Evolutionary conservation across 2,329 filamentous ascomycete genomes (phyloP).

Genomic region (Botryotinia globosa): DNA sequence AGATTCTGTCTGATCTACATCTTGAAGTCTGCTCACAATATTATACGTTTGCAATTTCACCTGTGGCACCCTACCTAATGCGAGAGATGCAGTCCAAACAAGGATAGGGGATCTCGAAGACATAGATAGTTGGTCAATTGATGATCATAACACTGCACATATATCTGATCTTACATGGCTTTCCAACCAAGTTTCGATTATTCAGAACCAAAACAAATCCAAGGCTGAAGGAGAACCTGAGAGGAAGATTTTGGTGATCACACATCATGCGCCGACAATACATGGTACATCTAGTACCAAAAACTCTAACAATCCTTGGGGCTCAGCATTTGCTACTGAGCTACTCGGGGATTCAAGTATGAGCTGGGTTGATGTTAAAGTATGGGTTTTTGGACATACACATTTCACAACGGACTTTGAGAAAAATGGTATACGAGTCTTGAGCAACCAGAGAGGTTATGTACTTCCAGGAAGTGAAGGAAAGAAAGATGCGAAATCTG

Average conservation of each 20-base stretch:
- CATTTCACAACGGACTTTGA: slow-evolving; percentile 44
- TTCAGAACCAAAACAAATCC: slow-evolving; percentile 25
- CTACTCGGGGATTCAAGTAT: slow-evolving; percentile 37
- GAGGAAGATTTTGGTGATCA: slow-evolving; percentile 41
- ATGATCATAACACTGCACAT: slow-evolving; percentile 20
- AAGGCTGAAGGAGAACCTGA: slow-evolving; percentile 34
- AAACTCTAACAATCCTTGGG: slow-evolving; percentile 39
- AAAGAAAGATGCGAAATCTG: neutral
- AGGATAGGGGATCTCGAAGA: slow-evolving; percentile 24
- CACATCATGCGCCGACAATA: slow-evolving; percentile 45
- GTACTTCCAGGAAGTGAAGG: slow-evolving; percentile 32
- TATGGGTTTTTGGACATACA: slow-evolving; percentile 48
- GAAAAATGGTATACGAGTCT: slow-evolving; percentile 36
- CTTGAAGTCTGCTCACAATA: slow-evolving; percentile 45
- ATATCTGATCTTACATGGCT: slow-evolving; percentile 41
- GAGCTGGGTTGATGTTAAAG: slow-evolving; percentile 35
- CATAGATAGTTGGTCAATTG: slow-evolving; percentile 22
- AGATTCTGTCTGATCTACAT: slow-evolving; percentile 44
- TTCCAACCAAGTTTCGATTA: slow-evolving; percentile 38
- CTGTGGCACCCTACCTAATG: slow-evolving; percentile 45
- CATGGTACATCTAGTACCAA: slow-evolving; percentile 46
- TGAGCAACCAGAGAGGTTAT: slow-evolving; percentile 48
- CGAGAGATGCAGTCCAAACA: slow-evolving; percentile 30
- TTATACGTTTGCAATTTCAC: slow-evolving; percentile 41
- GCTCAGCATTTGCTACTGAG: slow-evolving; percentile 54